Evolutionary conservation across 1,139 yeast genomes (phyloP), one percentile per base, ranked within the genome.

Genomic region (Saccharomyces pastorianus): DNA sequence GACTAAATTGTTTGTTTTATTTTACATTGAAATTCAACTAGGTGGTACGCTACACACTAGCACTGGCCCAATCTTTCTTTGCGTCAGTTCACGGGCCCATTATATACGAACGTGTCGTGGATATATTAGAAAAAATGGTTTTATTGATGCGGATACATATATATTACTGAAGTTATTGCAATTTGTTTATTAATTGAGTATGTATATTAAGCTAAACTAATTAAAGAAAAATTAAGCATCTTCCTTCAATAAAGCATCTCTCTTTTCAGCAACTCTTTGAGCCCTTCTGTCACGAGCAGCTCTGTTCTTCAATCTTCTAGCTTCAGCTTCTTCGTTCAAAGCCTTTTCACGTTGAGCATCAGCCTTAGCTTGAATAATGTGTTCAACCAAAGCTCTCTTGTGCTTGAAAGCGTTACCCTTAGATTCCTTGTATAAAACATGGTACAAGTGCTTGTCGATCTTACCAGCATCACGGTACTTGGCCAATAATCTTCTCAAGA

Each of bases 401-500:
- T 93, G 98, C 88, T 93, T 93, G 90, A 93, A 93, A 75, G 97
- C 81, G 88, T 93, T 93, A 91, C 99, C 99, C 88, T 93, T 93
- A 72, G 98, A 96, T 72, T 93, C 80, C 81, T 88, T 87, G 93
- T 93, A 93, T 75, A 93, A 88, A 69, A 83, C 75, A 85, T 91
- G 99, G 89, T 93, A 91, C 79, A 93, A 89, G 82, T 91, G 98
- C 83, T 83, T 91, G 87, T 95, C 99, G 74, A 93, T 93, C 88
- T 93, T 93, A 80, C 99, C 99, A 74, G 96, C 93, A 75, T 90
- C 97, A 83, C 99, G 90, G 96, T 93, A 93, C 82, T 91, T 93
- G 73, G 95, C 93, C 76, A 93, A 88, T 73, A 91, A 85, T 79
- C 96, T 90, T 85, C 99, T 95, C 79, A 93, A 88, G 74, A 93